Percentiles rank a stretch among this genome's conserved stretches.
Evolutionary conservation across 306 rosid species (phyloP).

Genomic region (Fragaria nilgerrensis): DNA sequence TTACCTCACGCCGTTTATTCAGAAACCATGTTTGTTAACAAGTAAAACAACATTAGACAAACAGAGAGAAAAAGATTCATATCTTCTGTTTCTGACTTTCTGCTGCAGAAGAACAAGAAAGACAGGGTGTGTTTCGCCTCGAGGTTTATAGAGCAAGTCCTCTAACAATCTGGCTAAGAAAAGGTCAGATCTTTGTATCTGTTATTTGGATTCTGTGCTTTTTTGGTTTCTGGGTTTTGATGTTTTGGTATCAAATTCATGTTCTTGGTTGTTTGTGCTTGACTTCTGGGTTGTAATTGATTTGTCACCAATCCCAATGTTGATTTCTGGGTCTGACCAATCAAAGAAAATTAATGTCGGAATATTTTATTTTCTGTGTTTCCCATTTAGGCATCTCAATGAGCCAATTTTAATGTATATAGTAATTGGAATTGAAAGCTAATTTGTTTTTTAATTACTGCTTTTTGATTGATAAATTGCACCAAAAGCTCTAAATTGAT

Average conservation of each 20-base stretch:
- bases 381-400: neutral
- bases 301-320: slow-evolving; percentile 2
- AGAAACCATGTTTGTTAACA: neutral
- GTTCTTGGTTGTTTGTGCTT: slow-evolving; percentile 6
- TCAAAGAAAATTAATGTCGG: neutral
- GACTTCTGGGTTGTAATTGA: neutral
- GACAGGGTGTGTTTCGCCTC: neutral
- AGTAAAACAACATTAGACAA: neutral
- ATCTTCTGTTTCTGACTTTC: neutral
- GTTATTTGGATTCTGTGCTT: neutral
- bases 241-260: neutral
- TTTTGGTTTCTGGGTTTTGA: slow-evolving; percentile 19
- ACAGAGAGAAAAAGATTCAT: neutral
- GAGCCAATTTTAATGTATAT: neutral
- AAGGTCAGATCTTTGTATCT: slow-evolving; percentile 35
- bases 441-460: neutral
- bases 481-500: neutral
- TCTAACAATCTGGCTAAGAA: slow-evolving; percentile 33
- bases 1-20: slow-evolving; percentile 24
- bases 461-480: neutral
- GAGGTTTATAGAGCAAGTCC: slow-evolving; percentile 1
- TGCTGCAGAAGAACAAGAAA: neutral
- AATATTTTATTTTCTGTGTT: neutral
- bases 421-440: neutral
- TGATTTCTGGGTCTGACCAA: neutral